phyloP scores from a whole-genome alignment of 768 basidiomycete genomes.

The Nidularia pulvinata region DNA sequence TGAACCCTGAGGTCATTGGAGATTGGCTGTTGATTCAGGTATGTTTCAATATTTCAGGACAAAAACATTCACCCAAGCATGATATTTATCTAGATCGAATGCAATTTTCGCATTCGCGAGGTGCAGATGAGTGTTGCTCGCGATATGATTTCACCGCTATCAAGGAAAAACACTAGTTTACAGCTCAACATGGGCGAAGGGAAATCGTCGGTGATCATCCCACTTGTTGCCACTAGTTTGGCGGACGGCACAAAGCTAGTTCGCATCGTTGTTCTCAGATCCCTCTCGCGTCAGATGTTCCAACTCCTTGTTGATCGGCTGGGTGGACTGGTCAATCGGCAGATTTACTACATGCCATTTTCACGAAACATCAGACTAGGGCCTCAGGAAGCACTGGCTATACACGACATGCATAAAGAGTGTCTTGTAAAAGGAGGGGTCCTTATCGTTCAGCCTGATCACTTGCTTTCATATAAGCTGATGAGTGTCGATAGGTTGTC shows the following conservation, averaged over 20 bases:
- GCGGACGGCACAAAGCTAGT: conserved; percentile 41
- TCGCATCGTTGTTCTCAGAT: conserved; percentile 50
- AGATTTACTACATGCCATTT: conserved; percentile 50
- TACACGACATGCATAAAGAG: conserved; percentile 28
- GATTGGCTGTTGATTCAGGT: conserved; percentile 50
- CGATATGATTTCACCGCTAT: conserved; percentile 44
- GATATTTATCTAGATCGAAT: conserved; percentile 33
- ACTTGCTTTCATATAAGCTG: conserved; percentile 49
- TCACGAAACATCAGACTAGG: conserved; percentile 32
- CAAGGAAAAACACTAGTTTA: conserved; percentile 29
- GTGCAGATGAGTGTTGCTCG: conserved; percentile 38
- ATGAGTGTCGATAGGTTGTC: conserved; percentile 36
- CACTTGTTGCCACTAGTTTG: conserved; percentile 33
- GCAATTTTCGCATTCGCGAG: conserved; percentile 37
- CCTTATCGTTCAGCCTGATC: conserved; percentile 52
- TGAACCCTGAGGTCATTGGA: conserved; percentile 15
- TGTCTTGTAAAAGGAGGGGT: conserved; percentile 39
- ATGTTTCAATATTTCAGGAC: conserved; percentile 4
- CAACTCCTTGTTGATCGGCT: conserved; percentile 41
- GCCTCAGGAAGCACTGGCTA: conserved; percentile 8
- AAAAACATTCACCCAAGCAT: conserved; percentile 1
- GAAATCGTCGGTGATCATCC: conserved; percentile 52
- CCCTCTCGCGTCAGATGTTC: conserved; percentile 47
- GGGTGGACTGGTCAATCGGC: conserved; percentile 41
- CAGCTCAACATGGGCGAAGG: conserved; percentile 65